A percentile compares a stretch with the other conserved stretches of the same genome.
Evolutionary conservation across 2,329 filamentous ascomycete genomes (phyloP).

Genomic region (Colletotrichum sp.): DNA sequence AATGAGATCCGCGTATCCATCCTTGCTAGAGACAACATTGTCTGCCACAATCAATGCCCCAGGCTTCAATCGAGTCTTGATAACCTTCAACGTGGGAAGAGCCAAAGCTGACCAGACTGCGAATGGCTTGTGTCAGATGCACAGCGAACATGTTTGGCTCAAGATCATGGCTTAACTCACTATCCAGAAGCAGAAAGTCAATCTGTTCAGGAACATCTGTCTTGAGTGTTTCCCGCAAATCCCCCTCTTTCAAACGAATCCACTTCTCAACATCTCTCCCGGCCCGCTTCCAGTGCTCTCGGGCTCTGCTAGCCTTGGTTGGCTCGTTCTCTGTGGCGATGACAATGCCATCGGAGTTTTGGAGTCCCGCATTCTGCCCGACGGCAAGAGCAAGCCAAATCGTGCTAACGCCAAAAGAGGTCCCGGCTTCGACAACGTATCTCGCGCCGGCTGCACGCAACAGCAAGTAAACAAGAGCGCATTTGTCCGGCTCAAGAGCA

Average conservation of each 20-base stretch:
- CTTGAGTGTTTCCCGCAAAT: slow-evolving; percentile 58
- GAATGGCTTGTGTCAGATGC: background rate
- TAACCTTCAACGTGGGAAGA: slow-evolving; percentile 53
- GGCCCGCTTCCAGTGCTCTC: slow-evolving; percentile 56
- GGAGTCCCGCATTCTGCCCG: slow-evolving; percentile 44
- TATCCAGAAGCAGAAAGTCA: slow-evolving; percentile 65
- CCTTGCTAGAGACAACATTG: slow-evolving; percentile 45
- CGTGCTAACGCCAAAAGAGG: slow-evolving; percentile 65
- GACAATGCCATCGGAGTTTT: slow-evolving; percentile 41
- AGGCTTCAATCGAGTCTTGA: slow-evolving; percentile 46
- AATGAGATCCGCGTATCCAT: slow-evolving; percentile 52
- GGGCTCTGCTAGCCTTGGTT: slow-evolving; percentile 55
- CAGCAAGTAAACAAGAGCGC: slow-evolving; percentile 60
- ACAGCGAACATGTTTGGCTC: background rate
- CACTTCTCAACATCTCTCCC: slow-evolving; percentile 51
- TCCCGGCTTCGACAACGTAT: slow-evolving; percentile 64
- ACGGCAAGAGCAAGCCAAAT: slow-evolving; percentile 67
- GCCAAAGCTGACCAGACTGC: slow-evolving; percentile 61
- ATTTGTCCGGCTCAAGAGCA: slow-evolving; percentile 64
- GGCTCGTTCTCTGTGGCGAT: slow-evolving; percentile 66
- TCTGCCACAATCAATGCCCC: slow-evolving; percentile 56
- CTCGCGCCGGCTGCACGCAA: slow-evolving; percentile 51
- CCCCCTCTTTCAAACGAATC: slow-evolving; percentile 63
- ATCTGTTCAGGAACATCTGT: slow-evolving; percentile 48
- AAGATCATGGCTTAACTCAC: slow-evolving; percentile 44